These are phyloP conservation scores for Hirsutella rhossiliensis DNA, from an alignment of 2,329 filamentous ascomycete species.

Conservation along the genomic window DNA sequence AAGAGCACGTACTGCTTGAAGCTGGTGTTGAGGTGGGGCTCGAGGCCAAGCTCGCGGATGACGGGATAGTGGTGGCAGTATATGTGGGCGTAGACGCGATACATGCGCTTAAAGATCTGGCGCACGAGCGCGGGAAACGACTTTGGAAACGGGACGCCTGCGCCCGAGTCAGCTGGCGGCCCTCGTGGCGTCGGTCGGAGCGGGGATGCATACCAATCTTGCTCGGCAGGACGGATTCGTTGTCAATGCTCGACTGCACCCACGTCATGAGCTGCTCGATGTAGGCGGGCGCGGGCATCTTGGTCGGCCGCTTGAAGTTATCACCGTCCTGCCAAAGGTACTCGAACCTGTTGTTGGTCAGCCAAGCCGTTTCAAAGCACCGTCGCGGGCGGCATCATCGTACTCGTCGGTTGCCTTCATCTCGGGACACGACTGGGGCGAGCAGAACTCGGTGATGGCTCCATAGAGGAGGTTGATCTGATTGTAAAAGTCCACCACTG, in stretches of 20 bases:
- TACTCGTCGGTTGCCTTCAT: conserved; percentile 99
- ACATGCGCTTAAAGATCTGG: conserved; percentile 98
- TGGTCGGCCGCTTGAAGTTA: conserved; percentile 89
- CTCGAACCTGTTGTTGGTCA: conserved; percentile 56
- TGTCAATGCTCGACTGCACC: conserved; percentile 92
- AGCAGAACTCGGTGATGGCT: conserved; percentile 98
- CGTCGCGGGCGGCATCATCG: conserved; percentile 11
- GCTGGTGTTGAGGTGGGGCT: conserved; percentile 95
- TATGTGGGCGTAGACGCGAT: conserved; percentile 96
- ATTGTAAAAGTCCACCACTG: conserved; percentile 99
- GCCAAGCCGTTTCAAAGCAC: neutral
- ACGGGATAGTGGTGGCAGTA: conserved; percentile 99
- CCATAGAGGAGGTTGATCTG: conserved; percentile 98
- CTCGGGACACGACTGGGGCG: conserved; percentile 89
- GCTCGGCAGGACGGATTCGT: conserved; percentile 89
- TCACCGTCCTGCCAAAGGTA: conserved; percentile 98
- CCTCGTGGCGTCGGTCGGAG: neutral
- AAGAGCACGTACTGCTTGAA: conserved; percentile 99
- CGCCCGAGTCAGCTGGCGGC: conserved; percentile 7
- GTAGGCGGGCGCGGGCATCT: conserved; percentile 95
- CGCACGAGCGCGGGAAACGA: conserved; percentile 79
- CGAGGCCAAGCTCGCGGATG: conserved; percentile 84
- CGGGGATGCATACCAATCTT: conserved; percentile 53
- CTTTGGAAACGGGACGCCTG: conserved; percentile 87
- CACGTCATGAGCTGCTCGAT: conserved; percentile 96